Base-by-base conservation (phyloP, 805 yeast species). In the Cyberlindnera euphorbiae region DNA sequence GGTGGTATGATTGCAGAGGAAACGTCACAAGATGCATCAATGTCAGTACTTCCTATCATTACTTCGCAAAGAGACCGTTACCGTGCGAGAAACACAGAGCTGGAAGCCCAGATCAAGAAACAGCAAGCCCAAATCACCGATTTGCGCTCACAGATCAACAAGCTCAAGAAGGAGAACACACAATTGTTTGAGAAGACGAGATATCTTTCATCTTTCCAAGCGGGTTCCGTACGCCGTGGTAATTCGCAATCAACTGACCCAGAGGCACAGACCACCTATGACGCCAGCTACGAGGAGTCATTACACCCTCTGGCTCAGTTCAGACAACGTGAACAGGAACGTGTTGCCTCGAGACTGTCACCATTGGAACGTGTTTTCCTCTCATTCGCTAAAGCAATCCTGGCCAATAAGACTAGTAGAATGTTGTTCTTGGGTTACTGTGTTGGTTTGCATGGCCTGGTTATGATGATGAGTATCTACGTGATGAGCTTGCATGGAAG, bases 61-160 rank as follows among this genome's bases (percentile, higher is more conserved):
- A 88, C 96, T 11, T 89, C 90, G 54, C 98, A 90, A 63, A 77
- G 98, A 57, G 98, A 90, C 59, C 68, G 98, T 44, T 88, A 89
- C 67, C 78, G 94, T 50, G 72, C 75, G n/a, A 72, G 87, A 36
- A 86, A 82, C 52, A 75, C 73, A 39, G 96, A 86, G 55, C 69
- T 93, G 36, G 97, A 90, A 57, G 82, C 82, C 38, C 95, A 87
- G 50, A 52, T 80, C 26, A 78, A 83, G 56, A 75, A 73, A 46
- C 77, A 73, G 44, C 67, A 67, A 34, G 56, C 62, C 15, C 66
- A 69, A 26, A 67, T 81, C 18, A 69, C 65, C 26, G 84, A 81
- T 38, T 64, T 86, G 46, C 77, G 78, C 41, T 60, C 81, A 35
- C 87, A 86, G 48, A 61, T 84, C 26, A 71, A 71, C 35, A 62